Base-by-base conservation (phyloP, 768 basidiomycete genomes). In the Boletus tylopilopsis region DNA sequence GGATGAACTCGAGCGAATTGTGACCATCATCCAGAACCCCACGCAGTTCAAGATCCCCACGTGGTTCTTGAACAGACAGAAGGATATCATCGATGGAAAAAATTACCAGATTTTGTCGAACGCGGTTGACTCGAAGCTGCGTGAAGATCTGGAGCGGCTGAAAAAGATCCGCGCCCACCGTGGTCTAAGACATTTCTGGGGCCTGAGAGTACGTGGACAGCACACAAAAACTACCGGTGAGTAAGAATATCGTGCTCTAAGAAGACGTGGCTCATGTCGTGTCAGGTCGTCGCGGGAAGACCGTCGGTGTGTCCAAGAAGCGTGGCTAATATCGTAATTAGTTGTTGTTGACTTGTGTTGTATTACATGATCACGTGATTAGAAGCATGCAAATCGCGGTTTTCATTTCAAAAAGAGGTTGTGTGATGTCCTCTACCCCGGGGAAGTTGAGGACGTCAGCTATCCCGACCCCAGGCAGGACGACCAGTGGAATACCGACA, bases 21-120 rank as follows among this genome's bases (percentile, higher is more conserved):
- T 99, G 59, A 98, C 90, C 51, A 98, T 99, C 73, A 95, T 99
- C 71, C 96, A 98, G 77, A 97, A 94, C 76, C 96, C 96, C 25
- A 88, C 89, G 7, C 95, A 98, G 72, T 99, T 95, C 86, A 99
- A 99, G 80, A 96, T 99, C 70, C 96, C 96, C 16, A 81, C 84
- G 35, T 99, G 95, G 95, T 98, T 99, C 83, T 73, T 98, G 71
- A 99, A 98, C 83, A 91, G 96, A 73, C 96, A 98, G 71, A 91
- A 91, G 72, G 95, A 98, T 68, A 93, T 96, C 46, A 82, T 91
- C 55, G 96, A 98, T 59, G 96, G 96, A 69, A 98, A 97, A 75
- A 85, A 94, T 76, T 84, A 81, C 42, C 96, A 99, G 75, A 87
- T 96, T 48, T 76, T 99, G 47, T 96, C 96, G 51, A 98, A 97